Percentiles rank a stretch among this genome's conserved stretches.
These are phyloP conservation scores for Mucuna pruriens DNA, from an alignment of 306 rosid species.

Conservation along the genomic window DNA sequence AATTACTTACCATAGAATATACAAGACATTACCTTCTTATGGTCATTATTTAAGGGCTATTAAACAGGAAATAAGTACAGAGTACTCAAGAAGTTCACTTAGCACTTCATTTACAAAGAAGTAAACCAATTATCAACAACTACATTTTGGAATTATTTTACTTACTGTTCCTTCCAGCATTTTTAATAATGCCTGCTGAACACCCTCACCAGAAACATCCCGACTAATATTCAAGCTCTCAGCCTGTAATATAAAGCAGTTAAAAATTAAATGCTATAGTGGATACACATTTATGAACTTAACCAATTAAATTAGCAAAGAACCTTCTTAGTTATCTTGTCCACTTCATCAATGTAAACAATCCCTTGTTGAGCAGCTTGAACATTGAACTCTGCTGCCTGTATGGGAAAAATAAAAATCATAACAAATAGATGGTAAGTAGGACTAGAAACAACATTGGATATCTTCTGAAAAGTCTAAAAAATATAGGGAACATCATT, in stretches of 20 bases:
- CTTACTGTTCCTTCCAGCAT: slow-evolving; percentile 97
- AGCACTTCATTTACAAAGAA: slow-evolving; percentile 18
- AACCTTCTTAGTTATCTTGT: slow-evolving; percentile 95
- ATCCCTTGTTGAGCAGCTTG: slow-evolving; percentile 98
- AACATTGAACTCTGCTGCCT: slow-evolving; percentile 92
- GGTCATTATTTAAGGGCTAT: background rate
- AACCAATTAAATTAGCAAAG: slow-evolving; percentile 20
- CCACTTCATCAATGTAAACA: slow-evolving; percentile 93
- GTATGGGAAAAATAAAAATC: slow-evolving; percentile 33
- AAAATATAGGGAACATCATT: background rate
- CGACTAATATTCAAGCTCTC: slow-evolving; percentile 91
- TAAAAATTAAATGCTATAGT: slow-evolving; percentile 8
- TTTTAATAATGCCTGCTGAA: slow-evolving; percentile 89
- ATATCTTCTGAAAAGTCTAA: background rate
- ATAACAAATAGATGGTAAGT: slow-evolving; percentile 29
- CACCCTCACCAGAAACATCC: slow-evolving; percentile 96
- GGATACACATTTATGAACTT: background rate
- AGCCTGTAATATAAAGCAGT: slow-evolving; percentile 58
- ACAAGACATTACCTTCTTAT: slow-evolving; percentile 4
- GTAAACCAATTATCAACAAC: slow-evolving; percentile 32
- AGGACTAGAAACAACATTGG: slow-evolving; percentile 1
- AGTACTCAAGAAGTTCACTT: background rate
- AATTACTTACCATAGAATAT: background rate
- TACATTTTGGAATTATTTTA: slow-evolving; percentile 29
- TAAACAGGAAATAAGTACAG: background rate